Conservation (phyloP, 352 stramenopile species). For the Globisporangium solare region DNA sequence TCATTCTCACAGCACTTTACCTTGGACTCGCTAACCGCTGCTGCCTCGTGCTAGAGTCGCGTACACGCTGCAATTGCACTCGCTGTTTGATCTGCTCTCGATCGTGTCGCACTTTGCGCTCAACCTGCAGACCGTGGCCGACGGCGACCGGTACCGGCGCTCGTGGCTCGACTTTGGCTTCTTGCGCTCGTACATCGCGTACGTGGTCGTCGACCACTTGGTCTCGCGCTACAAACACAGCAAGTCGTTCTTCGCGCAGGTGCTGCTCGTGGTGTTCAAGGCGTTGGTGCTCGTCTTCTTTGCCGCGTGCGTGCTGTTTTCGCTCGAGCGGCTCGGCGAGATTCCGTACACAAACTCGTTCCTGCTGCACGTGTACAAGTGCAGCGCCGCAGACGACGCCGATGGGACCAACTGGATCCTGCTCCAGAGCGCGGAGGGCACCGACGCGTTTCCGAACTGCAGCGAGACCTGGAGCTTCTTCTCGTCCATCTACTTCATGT, state of each 20-base stretch:
- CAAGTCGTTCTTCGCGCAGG: constrained; percentile 78
- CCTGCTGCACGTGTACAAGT: constrained; percentile 84
- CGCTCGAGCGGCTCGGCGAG: constrained; percentile 79
- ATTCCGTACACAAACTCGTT: constrained; percentile 79
- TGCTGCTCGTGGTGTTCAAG: constrained; percentile 79
- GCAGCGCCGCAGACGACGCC: constrained; percentile 24
- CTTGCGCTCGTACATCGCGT: constrained; percentile 79
- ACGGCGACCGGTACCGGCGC: constrained; percentile 39
- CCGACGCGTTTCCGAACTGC: constrained; percentile 47
- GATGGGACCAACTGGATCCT: constrained; percentile 46
- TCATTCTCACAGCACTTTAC: too few relatives aligned
- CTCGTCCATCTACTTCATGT: constrained; percentile 88
- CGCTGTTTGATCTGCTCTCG: constrained; percentile 78
- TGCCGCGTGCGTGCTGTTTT: constrained; percentile 77
- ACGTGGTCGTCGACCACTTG: constrained; percentile 71
- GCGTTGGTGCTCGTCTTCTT: constrained; percentile 78
- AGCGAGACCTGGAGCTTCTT: constrained; percentile 84
- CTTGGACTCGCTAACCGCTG: not conserved
- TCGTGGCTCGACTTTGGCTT: constrained; percentile 89
- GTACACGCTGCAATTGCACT: constrained; percentile 60
- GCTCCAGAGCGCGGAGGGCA: constrained; percentile 44
- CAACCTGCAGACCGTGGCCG: constrained; percentile 63
- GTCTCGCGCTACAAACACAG: constrained; percentile 56
- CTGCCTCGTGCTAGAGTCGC: constrained; percentile 30
- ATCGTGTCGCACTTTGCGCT: constrained; percentile 80